Conservation (phyloP, 2,329 filamentous ascomycete genomes). For the Fusarium sp. region DNA sequence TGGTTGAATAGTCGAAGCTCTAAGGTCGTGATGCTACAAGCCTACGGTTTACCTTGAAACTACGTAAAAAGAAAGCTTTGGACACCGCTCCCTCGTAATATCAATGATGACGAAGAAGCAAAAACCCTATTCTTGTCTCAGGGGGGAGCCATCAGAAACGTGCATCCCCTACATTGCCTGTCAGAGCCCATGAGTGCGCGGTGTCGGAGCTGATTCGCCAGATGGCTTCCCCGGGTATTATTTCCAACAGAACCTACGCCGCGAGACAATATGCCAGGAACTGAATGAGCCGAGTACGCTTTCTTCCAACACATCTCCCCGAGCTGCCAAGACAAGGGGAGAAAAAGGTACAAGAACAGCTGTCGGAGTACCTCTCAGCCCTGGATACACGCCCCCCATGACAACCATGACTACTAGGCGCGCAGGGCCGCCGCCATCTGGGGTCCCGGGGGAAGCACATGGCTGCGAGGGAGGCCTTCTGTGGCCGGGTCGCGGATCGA, state of each 20-base stretch:
- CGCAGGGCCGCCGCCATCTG: constrained; percentile 8
- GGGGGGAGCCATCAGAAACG: constrained; percentile 3
- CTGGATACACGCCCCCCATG: constrained; percentile 24
- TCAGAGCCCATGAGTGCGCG: constrained; percentile 35
- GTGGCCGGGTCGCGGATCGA: constrained; percentile 31
- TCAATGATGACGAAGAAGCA: constrained; percentile 18
- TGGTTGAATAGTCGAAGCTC: background rate
- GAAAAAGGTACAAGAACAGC: constrained; percentile 7
- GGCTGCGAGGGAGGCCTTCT: constrained; percentile 27
- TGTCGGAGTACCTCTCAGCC: constrained; percentile 5
- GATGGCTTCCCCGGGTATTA: constrained; percentile 7
- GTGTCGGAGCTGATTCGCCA: constrained; percentile 35
- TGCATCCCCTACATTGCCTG: constrained; percentile 15
- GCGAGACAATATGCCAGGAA: background rate
- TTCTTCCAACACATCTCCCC: background rate
- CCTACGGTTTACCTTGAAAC: background rate
- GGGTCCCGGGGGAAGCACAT: constrained; percentile 37
- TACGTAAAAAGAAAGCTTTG: background rate
- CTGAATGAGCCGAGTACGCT: background rate
- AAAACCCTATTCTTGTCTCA: constrained; percentile 14
- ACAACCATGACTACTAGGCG: constrained; percentile 12
- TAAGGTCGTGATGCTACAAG: background rate
- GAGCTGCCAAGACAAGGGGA: background rate
- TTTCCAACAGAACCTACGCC: constrained; percentile 6
- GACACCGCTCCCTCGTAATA: constrained; percentile 28